Conservation (phyloP, 2,329 filamentous ascomycete species). For the Myotisia sp. region DNA sequence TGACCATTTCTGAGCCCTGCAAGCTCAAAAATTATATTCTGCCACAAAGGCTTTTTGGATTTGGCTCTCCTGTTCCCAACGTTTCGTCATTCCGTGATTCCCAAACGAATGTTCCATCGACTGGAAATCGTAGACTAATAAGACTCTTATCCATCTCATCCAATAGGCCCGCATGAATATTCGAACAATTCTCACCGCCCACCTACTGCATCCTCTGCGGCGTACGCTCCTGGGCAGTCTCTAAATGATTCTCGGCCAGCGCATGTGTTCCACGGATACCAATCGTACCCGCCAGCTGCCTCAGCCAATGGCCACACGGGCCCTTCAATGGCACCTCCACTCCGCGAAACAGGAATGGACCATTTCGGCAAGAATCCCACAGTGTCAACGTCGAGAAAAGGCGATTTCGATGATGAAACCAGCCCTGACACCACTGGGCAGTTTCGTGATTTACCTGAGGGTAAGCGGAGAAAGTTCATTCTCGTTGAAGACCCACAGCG, state of each 20-base stretch:
- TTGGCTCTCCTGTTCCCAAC: too few relatives aligned
- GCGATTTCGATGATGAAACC: slow-evolving; percentile 16
- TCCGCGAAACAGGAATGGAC: slow-evolving; percentile 42
- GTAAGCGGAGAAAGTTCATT: slow-evolving; percentile 91
- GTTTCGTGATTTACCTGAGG: slow-evolving; percentile 77
- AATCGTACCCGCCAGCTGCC: slow-evolving; percentile 43
- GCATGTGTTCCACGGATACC: slow-evolving; percentile 61
- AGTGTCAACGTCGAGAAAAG: slow-evolving; percentile 10
- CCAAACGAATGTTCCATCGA: background rate
- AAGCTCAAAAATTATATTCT: too few relatives aligned
- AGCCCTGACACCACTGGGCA: slow-evolving; percentile 45
- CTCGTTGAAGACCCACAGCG: slow-evolving; percentile 81
- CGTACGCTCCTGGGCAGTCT: slow-evolving; percentile 33
- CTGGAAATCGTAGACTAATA: slow-evolving; percentile 32
- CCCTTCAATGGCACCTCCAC: slow-evolving; percentile 49
- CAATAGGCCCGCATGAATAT: slow-evolving; percentile 29
- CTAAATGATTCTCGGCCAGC: slow-evolving; percentile 55
- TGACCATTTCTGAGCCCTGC: slow-evolving; percentile 5
- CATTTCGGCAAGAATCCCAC: slow-evolving; percentile 21
- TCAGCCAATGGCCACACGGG: slow-evolving; percentile 26
- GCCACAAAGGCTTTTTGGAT: too few relatives aligned
- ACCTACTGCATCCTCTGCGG: slow-evolving; percentile 43
- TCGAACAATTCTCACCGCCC: slow-evolving; percentile 41
- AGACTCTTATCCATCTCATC: slow-evolving; percentile 13
- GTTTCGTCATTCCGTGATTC: background rate